Base-by-base conservation (phyloP, 768 basidiomycete genomes). In the Leccinum pellstonianum region DNA sequence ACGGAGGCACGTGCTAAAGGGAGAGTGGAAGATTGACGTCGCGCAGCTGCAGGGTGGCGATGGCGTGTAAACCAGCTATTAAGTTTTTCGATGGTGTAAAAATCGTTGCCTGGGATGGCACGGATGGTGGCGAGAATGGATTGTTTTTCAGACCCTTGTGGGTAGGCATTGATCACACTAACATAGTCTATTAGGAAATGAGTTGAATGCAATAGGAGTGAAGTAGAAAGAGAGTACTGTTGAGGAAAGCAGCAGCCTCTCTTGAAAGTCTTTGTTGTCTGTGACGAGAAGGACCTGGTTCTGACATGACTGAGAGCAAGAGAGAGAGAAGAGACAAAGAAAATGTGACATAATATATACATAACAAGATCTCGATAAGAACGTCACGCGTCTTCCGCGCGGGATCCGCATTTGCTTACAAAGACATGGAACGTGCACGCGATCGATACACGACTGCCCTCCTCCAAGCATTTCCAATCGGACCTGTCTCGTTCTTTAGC, bases 401-500 rank as follows among this genome's bases (percentile, higher is more conserved):
- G 57, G 67, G 31, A 67, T 60, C 60, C 58, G 55, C 66, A 57
- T 17, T 12, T 50, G 61, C 58, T 68, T 66, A 73, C 56, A 75
- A 55, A 58, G 73, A 71, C 49, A 52, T 25, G 41, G 70, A 60
- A 56, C 74, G 72, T 62, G 70, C 64, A 54, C 72, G 72, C 19
- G 6, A 17, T 17, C 52, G 58, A 47, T 58, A 46, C 5, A 37
- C 37, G 23, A 83, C 63, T 0, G 80, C 81, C 1, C 64, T 73
- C 55, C 84, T 78, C 83, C 84, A 86, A 10, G 77, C 80, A 38
- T 65, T 74, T 73, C 55, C 33, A 12, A 88, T 75, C n/a, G 86
- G 86, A 14, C 84, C 86, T 1, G 68, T 73, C 43, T 82, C 81
- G 55, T 75, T 78, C 72, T 79, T 83, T 43, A 91, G 72, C 64